phyloP scores from a whole-genome alignment of 768 basidiomycete genomes.

The Porpolomopsis calyptriformis region DNA sequence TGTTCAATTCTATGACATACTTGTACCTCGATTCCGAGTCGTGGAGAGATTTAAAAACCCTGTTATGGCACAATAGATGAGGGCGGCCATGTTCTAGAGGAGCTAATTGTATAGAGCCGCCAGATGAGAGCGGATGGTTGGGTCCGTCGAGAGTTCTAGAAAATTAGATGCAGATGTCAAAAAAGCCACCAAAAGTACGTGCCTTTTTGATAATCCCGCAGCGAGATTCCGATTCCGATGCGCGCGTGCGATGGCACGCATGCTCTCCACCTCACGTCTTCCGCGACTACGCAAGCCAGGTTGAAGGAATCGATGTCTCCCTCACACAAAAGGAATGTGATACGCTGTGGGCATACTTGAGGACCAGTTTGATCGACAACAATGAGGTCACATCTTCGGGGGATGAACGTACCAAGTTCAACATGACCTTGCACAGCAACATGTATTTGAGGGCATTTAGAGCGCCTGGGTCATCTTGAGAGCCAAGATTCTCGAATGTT shows the following conservation, averaged over 20 bases:
- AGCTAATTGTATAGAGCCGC: not conserved
- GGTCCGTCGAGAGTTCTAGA: too few relatives aligned
- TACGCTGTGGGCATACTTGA: constrained; percentile 74
- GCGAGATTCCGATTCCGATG: constrained; percentile 82
- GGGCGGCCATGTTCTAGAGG: too few relatives aligned
- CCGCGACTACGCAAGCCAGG: too few relatives aligned
- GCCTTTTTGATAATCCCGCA: constrained; percentile 81
- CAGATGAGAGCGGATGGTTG: constrained; percentile 6
- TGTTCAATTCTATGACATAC: constrained; percentile 95
- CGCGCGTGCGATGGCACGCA: constrained; percentile 89
- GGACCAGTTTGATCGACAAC: constrained; percentile 75
- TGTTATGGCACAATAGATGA: constrained; percentile 87
- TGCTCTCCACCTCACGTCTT: constrained; percentile 94
- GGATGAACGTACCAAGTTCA: too few relatives aligned
- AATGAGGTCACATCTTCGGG: constrained; percentile 80
- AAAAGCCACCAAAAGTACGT: constrained; percentile 17
- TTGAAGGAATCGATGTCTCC: too few relatives aligned
- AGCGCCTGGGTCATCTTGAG: too few relatives aligned
- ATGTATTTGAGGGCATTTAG: too few relatives aligned
- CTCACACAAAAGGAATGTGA: too few relatives aligned
- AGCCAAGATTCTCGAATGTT: too few relatives aligned
- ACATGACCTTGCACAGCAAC: too few relatives aligned
- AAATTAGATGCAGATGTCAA: too few relatives aligned
- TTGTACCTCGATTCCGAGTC: constrained; percentile 87
- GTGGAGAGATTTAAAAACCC: constrained; percentile 73